These are phyloP conservation scores for Vaccinium corymbosum DNA, from an alignment of 148 eudicot genomes.

Conservation along the genomic window DNA sequence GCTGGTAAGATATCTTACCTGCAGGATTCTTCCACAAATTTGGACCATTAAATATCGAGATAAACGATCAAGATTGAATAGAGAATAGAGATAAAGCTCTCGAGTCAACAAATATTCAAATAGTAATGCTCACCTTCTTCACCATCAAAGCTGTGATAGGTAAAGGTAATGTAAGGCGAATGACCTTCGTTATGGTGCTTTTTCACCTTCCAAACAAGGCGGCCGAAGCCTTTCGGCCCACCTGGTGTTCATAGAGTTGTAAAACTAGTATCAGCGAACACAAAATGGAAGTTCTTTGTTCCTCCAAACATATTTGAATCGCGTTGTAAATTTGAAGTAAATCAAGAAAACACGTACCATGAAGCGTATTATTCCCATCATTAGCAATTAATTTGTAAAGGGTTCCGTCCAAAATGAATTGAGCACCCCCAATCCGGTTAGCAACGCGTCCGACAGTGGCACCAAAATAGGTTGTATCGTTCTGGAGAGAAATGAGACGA, in stretches of 20 bases:
- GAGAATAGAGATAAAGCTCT: not conserved
- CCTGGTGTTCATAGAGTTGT: slow-evolving; percentile 33
- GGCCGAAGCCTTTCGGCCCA: slow-evolving; percentile 63
- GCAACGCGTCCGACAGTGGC: slow-evolving; percentile 85
- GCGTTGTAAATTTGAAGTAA: not conserved
- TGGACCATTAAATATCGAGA: too few relatives aligned
- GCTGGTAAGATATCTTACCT: too few relatives aligned
- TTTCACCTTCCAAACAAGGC: slow-evolving; percentile 57
- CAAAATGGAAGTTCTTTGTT: not conserved
- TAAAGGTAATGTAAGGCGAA: slow-evolving; percentile 48
- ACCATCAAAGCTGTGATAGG: slow-evolving; percentile 62
- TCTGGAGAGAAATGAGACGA: slow-evolving; percentile 31
- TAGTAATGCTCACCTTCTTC: slow-evolving; percentile 54
- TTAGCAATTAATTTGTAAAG: slow-evolving; percentile 59
- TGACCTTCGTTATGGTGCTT: slow-evolving; percentile 32
- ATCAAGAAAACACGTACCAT: slow-evolving; percentile 41
- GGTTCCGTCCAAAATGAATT: slow-evolving; percentile 54
- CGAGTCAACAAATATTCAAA: not conserved
- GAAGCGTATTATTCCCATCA: slow-evolving; percentile 60
- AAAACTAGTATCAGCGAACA: not conserved
- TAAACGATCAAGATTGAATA: too few relatives aligned
- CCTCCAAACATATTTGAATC: not conserved
- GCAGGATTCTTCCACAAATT: too few relatives aligned
- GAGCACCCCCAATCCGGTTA: slow-evolving; percentile 70
- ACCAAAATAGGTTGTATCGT: slow-evolving; percentile 58